Percentiles rank a stretch among this genome's conserved stretches.
phyloP scores from a whole-genome alignment of 441 rosid genomes.

The Hura crepitans region DNA sequence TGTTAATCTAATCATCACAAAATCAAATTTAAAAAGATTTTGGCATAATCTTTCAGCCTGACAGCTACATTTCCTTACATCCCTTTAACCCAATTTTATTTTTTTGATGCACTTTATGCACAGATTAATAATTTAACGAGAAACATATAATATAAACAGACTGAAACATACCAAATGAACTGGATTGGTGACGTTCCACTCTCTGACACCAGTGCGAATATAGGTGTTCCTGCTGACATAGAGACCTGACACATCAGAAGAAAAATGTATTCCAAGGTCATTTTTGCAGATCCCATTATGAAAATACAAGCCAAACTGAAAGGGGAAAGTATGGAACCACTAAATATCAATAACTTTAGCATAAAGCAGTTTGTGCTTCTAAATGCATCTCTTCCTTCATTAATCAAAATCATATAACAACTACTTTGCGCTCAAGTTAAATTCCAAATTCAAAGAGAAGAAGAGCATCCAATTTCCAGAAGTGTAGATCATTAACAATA shows the following conservation, averaged over 20 bases:
- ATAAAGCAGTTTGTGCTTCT: background rate
- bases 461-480: background rate
- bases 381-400: background rate
- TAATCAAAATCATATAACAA: background rate
- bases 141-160: constrained; percentile 1
- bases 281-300: background rate
- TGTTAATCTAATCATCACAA: background rate
- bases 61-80: background rate
- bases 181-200: constrained; percentile 85
- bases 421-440: background rate
- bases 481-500: background rate
- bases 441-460: background rate
- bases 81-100: background rate
- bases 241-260: constrained; percentile 51
- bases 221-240: constrained; percentile 94
- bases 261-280: constrained; percentile 12
- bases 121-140: background rate
- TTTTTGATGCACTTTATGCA: background rate
- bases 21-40: background rate
- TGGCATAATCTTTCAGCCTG: background rate
- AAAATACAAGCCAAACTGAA: background rate
- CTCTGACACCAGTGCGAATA: constrained; percentile 81
- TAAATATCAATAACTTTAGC: background rate
- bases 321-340: background rate
- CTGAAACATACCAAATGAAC: constrained; percentile 68